These are phyloP conservation scores for Alternaria sp. DNA, from an alignment of 2,329 filamentous ascomycete genomes.

Conservation along the genomic window DNA sequence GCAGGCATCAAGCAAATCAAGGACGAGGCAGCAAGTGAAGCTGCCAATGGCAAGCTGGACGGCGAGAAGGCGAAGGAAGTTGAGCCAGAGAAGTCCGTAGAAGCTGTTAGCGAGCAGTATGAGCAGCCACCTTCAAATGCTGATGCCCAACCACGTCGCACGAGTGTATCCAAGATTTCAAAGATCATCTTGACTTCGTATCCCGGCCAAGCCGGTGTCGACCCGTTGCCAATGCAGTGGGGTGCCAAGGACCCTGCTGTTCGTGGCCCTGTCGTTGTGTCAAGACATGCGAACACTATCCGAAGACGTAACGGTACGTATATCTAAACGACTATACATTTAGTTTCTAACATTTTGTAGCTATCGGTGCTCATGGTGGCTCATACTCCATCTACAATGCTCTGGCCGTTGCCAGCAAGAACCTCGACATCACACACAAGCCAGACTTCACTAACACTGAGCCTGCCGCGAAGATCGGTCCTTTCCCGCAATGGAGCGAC, in stretches of 20 bases:
- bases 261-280: constrained; percentile 89
- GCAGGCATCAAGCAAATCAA: constrained; percentile 64
- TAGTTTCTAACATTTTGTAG: constrained; percentile 42
- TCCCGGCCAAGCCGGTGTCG: constrained; percentile 91
- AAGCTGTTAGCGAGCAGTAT: constrained; percentile 50
- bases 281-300: constrained; percentile 75
- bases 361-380: constrained; percentile 77
- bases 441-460: constrained; percentile 85
- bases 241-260: constrained; percentile 75
- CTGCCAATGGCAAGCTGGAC: constrained; percentile 28
- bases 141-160: constrained; percentile 45
- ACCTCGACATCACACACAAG: constrained; percentile 82
- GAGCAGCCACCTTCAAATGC: constrained; percentile 41
- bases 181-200: constrained; percentile 82
- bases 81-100: constrained; percentile 42
- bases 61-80: constrained; percentile 42
- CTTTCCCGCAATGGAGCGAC: constrained; percentile 88
- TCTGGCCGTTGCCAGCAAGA: constrained; percentile 87
- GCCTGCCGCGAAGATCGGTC: constrained; percentile 86
- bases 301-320: constrained; percentile 76
- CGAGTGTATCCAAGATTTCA: constrained; percentile 57
- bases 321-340: neutral
- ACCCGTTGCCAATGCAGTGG: constrained; percentile 89
- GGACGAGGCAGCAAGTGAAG: constrained; percentile 52
- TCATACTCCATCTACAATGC: constrained; percentile 97